These are phyloP conservation scores for Prunus campanulata DNA, from an alignment of 306 rosid species.

Conservation along the genomic window DNA sequence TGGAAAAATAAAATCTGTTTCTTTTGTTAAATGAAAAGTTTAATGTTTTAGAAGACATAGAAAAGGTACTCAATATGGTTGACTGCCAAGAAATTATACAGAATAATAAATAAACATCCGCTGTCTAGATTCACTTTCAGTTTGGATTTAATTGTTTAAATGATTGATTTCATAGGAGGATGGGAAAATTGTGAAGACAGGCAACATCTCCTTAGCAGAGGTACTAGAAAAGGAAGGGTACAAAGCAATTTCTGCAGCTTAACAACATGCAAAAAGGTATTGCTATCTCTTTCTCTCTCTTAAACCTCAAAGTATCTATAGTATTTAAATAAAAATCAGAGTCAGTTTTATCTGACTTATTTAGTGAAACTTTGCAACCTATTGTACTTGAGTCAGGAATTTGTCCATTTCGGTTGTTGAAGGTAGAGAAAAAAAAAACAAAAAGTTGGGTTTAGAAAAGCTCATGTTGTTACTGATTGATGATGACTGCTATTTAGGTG, in stretches of 20 bases:
- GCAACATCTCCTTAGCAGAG: slow-evolving; percentile 71
- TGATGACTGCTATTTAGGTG: neutral
- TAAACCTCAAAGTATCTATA: neutral
- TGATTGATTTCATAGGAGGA: slow-evolving; percentile 46
- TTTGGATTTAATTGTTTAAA: neutral
- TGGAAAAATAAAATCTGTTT: neutral
- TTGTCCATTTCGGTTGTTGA: neutral
- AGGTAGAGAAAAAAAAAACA: neutral
- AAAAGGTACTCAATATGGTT: neutral
- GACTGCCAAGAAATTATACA: neutral
- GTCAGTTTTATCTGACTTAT: too few relatives aligned
- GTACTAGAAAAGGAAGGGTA: slow-evolving; percentile 76
- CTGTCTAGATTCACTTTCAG: neutral
- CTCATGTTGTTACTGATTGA: neutral
- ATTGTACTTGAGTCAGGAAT: neutral
- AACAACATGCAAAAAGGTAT: slow-evolving; percentile 31
- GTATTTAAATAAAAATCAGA: neutral
- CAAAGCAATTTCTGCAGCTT: slow-evolving; percentile 49
- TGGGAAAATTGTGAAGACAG: slow-evolving; percentile 76
- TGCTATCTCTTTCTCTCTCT: slow-evolving; percentile 15
- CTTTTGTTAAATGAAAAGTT: neutral
- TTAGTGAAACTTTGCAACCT: too few relatives aligned
- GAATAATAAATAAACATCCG: neutral
- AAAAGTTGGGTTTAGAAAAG: neutral
- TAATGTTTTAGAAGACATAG: neutral